Evolutionary conservation across 495 filamentous ascomycete species (phyloP), one percentile per base, ranked within the genome.

Genomic region (Penicillium diatomitis): DNA sequence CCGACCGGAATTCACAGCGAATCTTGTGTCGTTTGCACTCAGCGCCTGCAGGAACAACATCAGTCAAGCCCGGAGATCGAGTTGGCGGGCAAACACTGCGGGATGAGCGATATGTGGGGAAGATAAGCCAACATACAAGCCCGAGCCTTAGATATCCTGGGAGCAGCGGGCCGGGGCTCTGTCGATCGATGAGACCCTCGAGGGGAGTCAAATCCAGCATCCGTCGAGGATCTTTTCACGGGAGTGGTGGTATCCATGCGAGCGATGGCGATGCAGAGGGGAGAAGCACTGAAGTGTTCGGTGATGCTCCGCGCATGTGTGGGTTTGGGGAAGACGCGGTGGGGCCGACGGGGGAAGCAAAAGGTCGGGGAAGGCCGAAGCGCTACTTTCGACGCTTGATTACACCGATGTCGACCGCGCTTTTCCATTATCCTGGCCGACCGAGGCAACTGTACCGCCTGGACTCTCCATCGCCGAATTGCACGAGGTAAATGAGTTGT

Each of bases 1-100:
- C 71, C 3, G 64, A 30, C 42, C 64, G 64, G 49, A 74, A 70
- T 47, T 74, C 71, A 48, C 71, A 74, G 41, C 68, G 68, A 45
- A 74, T 74, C 46, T 74, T 74, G 51, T 74, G 71, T 34, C 71
- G 64, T 48, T 74, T 74, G 41, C 71, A 74, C 47, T 74, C 71
- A 7, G 71, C 71, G 48, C 71, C 71, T 74, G 47, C 10, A 41
- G 34, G 11, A 10, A 3, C 20, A 11, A 44, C 38, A 46, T 45
- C 34, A 41, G 37, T 33, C n/a, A 32, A 39, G 38, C 38, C 27
- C 4, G 11, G 8, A 41, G 4, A 11, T 35, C 10, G n/a, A 11
- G 12, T 39, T 38, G 32, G 5, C 5, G 32, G 28, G 55, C 29
- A 29, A 20, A 20, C 20, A 20, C 20, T 20, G 20, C 20, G 20